phyloP scores from a whole-genome alignment of 2,329 filamentous ascomycete species.

The Curvularia verruculosa region DNA sequence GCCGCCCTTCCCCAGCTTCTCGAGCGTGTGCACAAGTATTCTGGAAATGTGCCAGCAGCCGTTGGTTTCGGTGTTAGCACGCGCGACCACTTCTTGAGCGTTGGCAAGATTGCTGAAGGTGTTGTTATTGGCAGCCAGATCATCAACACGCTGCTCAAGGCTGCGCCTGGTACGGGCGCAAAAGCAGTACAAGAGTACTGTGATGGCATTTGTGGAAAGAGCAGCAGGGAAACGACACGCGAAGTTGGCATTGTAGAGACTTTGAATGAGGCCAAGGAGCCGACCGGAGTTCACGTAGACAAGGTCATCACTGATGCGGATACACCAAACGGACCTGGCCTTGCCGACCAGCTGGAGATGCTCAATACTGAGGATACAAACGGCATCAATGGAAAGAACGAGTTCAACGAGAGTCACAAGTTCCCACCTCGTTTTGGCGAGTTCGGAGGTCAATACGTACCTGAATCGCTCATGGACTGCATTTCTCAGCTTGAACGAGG shows the following conservation, averaged over 20 bases:
- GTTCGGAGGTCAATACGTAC: slow-evolving; percentile 96
- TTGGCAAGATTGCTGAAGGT: slow-evolving; percentile 84
- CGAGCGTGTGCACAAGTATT: slow-evolving; percentile 86
- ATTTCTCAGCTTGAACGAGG: slow-evolving; percentile 87
- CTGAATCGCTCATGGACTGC: slow-evolving; percentile 97
- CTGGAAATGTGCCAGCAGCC: slow-evolving; percentile 85
- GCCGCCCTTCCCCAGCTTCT: slow-evolving; percentile 81
- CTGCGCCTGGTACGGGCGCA: slow-evolving; percentile 68
- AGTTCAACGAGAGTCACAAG: slow-evolving; percentile 52
- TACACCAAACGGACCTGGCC: slow-evolving; percentile 63
- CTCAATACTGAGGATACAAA: slow-evolving; percentile 67
- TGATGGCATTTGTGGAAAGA: slow-evolving; percentile 69
- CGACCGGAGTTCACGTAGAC: slow-evolving; percentile 70
- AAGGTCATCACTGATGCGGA: slow-evolving; percentile 68
- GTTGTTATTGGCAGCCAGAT: slow-evolving; percentile 98
- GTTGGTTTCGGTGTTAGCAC: slow-evolving; percentile 98
- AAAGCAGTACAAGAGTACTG: slow-evolving; percentile 87
- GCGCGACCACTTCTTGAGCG: slow-evolving; percentile 86
- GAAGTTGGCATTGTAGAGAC: slow-evolving; percentile 76
- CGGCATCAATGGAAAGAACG: slow-evolving; percentile 28
- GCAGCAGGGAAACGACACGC: slow-evolving; percentile 59
- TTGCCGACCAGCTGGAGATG: slow-evolving; percentile 84
- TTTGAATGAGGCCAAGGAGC: slow-evolving; percentile 65
- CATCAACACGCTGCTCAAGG: slow-evolving; percentile 76
- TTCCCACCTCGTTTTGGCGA: slow-evolving; percentile 90